Percentiles rank a stretch among this genome's conserved stretches.
Conservation (phyloP, 163 green algal species). For the Scenedesmus sp. region DNA sequence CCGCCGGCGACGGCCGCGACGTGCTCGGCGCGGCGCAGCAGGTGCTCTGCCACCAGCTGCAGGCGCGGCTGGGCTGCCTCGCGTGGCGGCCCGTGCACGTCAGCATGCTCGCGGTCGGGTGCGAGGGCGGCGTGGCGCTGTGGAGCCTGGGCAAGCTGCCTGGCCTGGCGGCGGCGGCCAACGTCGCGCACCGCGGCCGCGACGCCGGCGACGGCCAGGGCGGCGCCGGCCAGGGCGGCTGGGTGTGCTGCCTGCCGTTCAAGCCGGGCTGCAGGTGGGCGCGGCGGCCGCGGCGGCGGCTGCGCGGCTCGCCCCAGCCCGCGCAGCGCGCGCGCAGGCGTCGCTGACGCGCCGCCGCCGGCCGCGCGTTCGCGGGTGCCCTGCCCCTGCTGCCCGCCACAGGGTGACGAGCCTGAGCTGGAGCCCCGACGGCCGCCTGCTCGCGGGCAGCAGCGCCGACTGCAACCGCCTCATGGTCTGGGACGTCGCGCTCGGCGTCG, state of each 20-base stretch:
- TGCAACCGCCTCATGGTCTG: constrained; percentile 53
- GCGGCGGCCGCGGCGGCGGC: no score
- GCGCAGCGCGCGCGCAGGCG: no score
- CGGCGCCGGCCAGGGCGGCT: constrained; percentile 16
- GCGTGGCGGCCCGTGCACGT: constrained; percentile 45
- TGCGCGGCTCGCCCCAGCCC: no score
- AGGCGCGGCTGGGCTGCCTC: constrained; percentile 39
- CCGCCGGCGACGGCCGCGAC: not conserved
- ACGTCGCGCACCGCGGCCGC: not conserved
- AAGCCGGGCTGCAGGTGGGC: constrained; percentile 20
- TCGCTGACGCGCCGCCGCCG: no score
- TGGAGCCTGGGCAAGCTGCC: constrained; percentile 42
- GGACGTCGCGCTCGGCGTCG: constrained; percentile 53
- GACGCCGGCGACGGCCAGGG: not conserved
- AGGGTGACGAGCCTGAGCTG: constrained; percentile 55
- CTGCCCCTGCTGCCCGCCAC: no score
- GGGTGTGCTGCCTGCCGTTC: constrained; percentile 41
- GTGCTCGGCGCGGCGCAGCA: not conserved
- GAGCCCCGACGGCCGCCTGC: constrained; percentile 57
- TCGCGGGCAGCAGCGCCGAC: constrained; percentile 56
- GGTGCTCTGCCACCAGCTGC: constrained; percentile 44
- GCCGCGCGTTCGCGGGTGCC: no score
- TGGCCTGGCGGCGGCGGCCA: constrained; percentile 8
- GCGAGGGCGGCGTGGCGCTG: constrained; percentile 45
- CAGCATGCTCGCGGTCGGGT: constrained; percentile 49